Percentiles rank a stretch among this genome's conserved stretches.
phyloP scores from a whole-genome alignment of 2,329 filamentous ascomycete genomes.

The Xylariaceae sp. region DNA sequence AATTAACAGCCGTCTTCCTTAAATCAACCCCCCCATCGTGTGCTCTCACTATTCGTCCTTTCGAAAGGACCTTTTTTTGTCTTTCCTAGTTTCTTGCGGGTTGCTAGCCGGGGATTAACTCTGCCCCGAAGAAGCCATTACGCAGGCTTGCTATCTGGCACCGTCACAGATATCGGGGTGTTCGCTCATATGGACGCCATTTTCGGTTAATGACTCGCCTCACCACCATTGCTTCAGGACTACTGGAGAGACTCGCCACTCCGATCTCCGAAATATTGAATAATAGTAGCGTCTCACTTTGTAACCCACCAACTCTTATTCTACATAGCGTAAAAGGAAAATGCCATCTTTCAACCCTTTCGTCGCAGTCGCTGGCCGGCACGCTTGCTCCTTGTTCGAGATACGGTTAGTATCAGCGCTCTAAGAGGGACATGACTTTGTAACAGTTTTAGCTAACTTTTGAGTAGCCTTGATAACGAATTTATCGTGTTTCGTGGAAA shows the following conservation, averaged over 20 bases:
- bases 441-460: constrained; percentile 7
- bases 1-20: neutral
- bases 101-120: too few species aligned
- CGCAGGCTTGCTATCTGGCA: too few species aligned
- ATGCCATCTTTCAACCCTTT: constrained; percentile 66
- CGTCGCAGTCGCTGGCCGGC: constrained; percentile 56
- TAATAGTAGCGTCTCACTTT: constrained; percentile 16
- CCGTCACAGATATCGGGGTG: neutral
- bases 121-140: too few species aligned
- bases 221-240: constrained; percentile 11
- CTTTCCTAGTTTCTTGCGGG: too few species aligned
- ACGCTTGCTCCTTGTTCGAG: constrained; percentile 61
- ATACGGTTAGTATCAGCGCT: constrained; percentile 56
- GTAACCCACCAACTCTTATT: constrained; percentile 8
- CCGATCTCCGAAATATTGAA: constrained; percentile 9
- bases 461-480: constrained; percentile 72
- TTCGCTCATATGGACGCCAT: constrained; percentile 4
- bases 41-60: neutral
- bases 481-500: constrained; percentile 79
- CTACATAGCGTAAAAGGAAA: constrained; percentile 27
- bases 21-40: neutral
- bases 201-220: constrained; percentile 18
- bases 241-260: neutral
- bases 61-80: too few species aligned
- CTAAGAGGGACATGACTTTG: neutral